Percentiles rank a stretch among this genome's conserved stretches.
Evolutionary conservation across 257 asterid genomes (phyloP).

Genomic region (Rhazya stricta): DNA sequence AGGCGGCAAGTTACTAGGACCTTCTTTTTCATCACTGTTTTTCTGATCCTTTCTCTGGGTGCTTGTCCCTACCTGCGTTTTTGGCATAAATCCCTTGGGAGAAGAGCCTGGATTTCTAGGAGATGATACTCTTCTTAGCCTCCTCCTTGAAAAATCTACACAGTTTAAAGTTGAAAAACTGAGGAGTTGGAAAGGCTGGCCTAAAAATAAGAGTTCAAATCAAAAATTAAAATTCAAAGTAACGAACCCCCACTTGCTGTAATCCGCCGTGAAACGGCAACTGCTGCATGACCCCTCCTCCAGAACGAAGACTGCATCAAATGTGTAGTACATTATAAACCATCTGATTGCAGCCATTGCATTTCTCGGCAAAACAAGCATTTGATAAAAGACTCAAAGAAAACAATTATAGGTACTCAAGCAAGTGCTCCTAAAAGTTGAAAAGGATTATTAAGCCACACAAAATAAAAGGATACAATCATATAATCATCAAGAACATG

Average conservation of each 20-base stretch:
- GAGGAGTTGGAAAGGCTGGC: neutral
- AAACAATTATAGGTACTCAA: neutral
- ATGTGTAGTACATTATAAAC: constrained; percentile 12
- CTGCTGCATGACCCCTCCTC: constrained; percentile 34
- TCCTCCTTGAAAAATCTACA: constrained; percentile 72
- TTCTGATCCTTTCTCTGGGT: constrained; percentile 55
- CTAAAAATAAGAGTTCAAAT: constrained; percentile 10
- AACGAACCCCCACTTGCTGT: constrained; percentile 78
- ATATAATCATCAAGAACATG: neutral
- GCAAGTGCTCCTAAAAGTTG: neutral
- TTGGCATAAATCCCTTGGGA: constrained; percentile 64
- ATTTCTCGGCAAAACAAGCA: neutral
- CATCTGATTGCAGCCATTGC: neutral
- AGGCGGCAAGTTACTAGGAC: constrained; percentile 30
- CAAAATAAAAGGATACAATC: neutral
- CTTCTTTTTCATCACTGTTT: constrained; percentile 46
- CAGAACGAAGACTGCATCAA: constrained; percentile 51
- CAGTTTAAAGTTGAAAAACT: constrained; percentile 13
- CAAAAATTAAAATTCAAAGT: constrained; percentile 18
- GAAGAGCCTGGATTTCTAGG: constrained; percentile 51
- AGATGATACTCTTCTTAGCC: constrained; percentile 44
- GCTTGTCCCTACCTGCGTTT: constrained; percentile 56
- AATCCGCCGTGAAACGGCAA: constrained; percentile 34
- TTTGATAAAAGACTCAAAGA: neutral
- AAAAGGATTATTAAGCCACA: neutral